Base-by-base conservation (phyloP, 768 basidiomycete species). In the Lentinula raphanica region DNA sequence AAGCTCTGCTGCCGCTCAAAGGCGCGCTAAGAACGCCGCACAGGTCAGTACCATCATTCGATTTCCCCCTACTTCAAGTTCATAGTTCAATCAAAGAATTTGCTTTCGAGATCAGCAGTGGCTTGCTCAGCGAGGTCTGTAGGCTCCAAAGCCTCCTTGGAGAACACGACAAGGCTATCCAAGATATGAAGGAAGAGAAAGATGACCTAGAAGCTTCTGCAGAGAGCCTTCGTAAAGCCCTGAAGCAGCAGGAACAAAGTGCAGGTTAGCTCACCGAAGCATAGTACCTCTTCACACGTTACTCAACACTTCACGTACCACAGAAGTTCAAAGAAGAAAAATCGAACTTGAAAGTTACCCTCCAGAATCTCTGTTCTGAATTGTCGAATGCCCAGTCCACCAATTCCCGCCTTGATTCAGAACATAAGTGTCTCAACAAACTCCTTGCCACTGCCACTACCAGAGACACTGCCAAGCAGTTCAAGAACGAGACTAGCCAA, bases 261-360 rank as follows among this genome's bases (percentile, higher is more conserved):
- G 79, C 90, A 59, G 92, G 92, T 88, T 63, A 55, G 83, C 71
- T 25, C 9, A 29, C n/a, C 23, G 23, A 35, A 36, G 55, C 45
- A 32, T 59, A 36, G 49, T 51, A 61, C 27, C 29, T 3, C 56
- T 21, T 49, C 9, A 56, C 28, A 39, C 56, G n/a, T 50, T 40
- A 38, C 58, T 48, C 48, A 56, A 56, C 28, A 23, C 60, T 59
- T 39, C 39, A 36, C 59, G n/a, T n/a, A n/a, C 49, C 54, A 88
- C 97, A 98, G 70, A 93, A 94, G 62, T 96, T 86, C 84, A 94
- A 94, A 74, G 96, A 98, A 74, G 94, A 95, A 73, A 98, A 97
- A 70, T 98, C 97, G 97, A 96, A 98, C 67, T 85, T 98, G 58
- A 95, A 98, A 75, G 94, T 98, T 49, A 82, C 83, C 15, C 76